These are phyloP conservation scores for Saturnispora halmiae DNA, from an alignment of 805 yeast genomes.

Conservation along the genomic window DNA sequence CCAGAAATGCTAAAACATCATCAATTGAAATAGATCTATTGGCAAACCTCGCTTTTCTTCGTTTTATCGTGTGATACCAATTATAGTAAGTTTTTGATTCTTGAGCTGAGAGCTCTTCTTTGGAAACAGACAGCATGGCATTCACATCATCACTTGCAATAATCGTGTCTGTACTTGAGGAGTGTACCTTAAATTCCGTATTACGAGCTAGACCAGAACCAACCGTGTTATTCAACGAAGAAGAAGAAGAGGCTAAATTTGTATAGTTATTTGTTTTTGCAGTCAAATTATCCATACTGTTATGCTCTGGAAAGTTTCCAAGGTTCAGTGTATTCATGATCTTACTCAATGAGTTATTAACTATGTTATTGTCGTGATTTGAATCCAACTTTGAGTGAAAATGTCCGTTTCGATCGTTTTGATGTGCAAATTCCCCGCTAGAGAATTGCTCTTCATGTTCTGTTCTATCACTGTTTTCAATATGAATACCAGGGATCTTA, in stretches of 20 bases:
- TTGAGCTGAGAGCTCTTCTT: conserved; percentile 59
- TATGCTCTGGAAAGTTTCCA: not conserved
- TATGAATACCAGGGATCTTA: conserved; percentile 18
- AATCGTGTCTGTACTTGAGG: conserved; percentile 25
- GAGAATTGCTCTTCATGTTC: not conserved
- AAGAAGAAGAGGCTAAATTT: no score
- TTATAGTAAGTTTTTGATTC: conserved; percentile 81
- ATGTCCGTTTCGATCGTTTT: not conserved
- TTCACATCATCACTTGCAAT: conserved; percentile 29
- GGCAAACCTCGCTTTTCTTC: conserved; percentile 44
- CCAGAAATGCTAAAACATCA: conserved; percentile 72
- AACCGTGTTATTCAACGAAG: no score
- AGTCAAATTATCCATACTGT: conserved; percentile 9
- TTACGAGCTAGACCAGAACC: no score
- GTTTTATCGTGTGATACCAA: conserved; percentile 84
- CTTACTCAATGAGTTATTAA: not conserved
- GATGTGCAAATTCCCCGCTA: not conserved
- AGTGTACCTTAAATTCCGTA: conserved; percentile 11
- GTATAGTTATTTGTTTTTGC: not conserved
- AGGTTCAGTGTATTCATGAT: conserved; percentile 1
- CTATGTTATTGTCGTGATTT: not conserved
- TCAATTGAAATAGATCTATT: conserved; percentile 55
- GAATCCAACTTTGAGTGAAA: not conserved
- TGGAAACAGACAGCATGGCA: conserved; percentile 56
- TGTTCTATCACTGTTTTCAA: not conserved